Conservation (phyloP, 768 basidiomycete genomes). For the Termitomyces titanicus region DNA sequence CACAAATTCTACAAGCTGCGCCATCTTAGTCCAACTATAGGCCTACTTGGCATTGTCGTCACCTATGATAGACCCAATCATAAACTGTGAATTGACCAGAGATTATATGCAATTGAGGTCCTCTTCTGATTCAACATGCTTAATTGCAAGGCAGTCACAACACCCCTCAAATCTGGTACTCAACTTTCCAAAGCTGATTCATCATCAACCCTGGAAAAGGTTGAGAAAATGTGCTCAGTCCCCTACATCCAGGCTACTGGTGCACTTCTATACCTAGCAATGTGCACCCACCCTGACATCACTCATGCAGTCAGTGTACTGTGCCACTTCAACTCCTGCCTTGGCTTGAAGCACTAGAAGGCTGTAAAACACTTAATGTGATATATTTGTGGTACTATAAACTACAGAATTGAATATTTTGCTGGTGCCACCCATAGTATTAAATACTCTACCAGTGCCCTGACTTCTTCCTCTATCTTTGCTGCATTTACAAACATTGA, state of each 20-base stretch:
- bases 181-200: background rate
- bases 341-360: too few species aligned
- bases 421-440: too few species aligned
- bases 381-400: too few species aligned
- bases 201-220: background rate
- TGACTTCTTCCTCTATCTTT: too few species aligned
- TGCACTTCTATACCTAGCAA: background rate
- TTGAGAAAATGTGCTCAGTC: background rate
- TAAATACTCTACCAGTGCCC: too few species aligned
- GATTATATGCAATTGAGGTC: background rate
- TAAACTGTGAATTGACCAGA: conserved; percentile 1
- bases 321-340: too few species aligned
- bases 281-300: background rate
- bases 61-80: background rate
- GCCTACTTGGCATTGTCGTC: conserved; percentile 2
- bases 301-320: too few species aligned
- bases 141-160: conserved; percentile 4
- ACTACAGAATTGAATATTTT: too few species aligned
- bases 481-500: too few species aligned
- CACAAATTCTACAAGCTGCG: too few species aligned
- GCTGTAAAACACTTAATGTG: too few species aligned
- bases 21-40: background rate
- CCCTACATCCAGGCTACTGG: conserved; percentile 11
- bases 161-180: conserved; percentile 2
- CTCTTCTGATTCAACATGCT: conserved; percentile 4